Evolutionary conservation across 805 yeast genomes (phyloP), one percentile per base, ranked within the genome.

Genomic region (Cyberlindnera japonica): DNA sequence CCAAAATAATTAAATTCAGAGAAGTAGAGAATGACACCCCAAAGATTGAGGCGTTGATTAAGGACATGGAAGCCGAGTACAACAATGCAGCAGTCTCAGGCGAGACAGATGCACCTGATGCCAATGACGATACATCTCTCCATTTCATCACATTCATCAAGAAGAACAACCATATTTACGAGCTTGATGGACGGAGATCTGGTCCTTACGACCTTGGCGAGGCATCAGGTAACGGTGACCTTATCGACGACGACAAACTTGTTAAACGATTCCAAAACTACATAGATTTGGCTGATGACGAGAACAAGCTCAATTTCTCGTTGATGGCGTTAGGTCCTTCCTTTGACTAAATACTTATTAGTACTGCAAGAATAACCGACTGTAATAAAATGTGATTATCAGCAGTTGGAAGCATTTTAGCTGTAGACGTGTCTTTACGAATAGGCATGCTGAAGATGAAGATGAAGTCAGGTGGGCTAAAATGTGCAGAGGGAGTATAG

Each of bases 181-280:
- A 91, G 62, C 69, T 91, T 25, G 99, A 91, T 57, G 99, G 99
- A 1, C 72, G 98, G 48, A 71, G 95, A 48, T 62, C 62, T 25
- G 93, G 95, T 0, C 88, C 96, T 0, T 69, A 81, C 25, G 77
- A 74, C 44, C 63, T 88, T 29, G 89, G 80, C 5, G 38, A 50
- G 4, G 46, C 57, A 1, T 30, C 38, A 6, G 53, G 62, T 6
- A 58, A 53, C 3, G 47, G 53, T 1, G 81, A 81, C 50, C 69
- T 85, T 24, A 45, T 85, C n/a, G 68, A 70, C 21, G 79, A 79
- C 30, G 62, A 69, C 2, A 55, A 61, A 8, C 65, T 90, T 6
- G 53, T 67, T 10, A 62, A 68, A 4, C 75, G 83, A 50, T 77
- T 91, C 33, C 75, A 77, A 47, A 72, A 74, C 50, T 90, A 86